Evolutionary conservation across 2,329 filamentous ascomycete genomes (phyloP), one percentile per base, ranked within the genome.

Genomic region (Colletotrichum aenigma): DNA sequence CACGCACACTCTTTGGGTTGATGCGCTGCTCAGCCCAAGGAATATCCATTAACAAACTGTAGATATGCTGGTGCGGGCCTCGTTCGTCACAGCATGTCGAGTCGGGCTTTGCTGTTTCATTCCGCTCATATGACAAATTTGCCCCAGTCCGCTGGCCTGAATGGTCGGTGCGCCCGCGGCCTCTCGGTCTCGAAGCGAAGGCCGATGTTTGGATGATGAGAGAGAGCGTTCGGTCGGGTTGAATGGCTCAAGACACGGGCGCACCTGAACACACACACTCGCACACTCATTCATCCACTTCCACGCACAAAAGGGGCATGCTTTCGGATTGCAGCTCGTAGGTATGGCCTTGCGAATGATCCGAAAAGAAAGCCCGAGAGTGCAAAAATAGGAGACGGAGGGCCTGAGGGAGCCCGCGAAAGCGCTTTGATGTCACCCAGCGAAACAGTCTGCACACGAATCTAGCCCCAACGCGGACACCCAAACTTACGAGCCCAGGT

Each of bases 31-130:
- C 34, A 55, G 10, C 13, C n/a, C 69, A 65, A 58, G 73, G 64
- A 68, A 64, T 15, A 66, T 26, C 69, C 73, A 65, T 72, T 28
- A 6, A 28, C 13, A 24, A 21, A 26, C 36, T 10, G 21, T 9
- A 61, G 10, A 28, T 13, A 12, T 66, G 62, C 38, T 52, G 43
- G 61, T 58, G 56, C 64, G 73, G 70, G 28, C 56, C 43, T 58
- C 18, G 64, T 38, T 68, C 34, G 70, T 68, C 64, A 60, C 64
- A 64, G 56, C 26, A 62, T 26, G 56, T 65, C 24, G 64, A 58
- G 16, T 75, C 70, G 73, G 70, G 58, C 56, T 28, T 65, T 75
- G 56, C 52, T 73, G 73, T 75, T 75, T 75, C 73, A 75, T 34
- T 32, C 55, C 15, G 36, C 30, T 30, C 48, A 66, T 24, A 24